A percentile compares a stretch with the other conserved stretches of the same genome.
Evolutionary conservation across 2,329 filamentous ascomycete species (phyloP).

Genomic region (Colletotrichum sp.): DNA sequence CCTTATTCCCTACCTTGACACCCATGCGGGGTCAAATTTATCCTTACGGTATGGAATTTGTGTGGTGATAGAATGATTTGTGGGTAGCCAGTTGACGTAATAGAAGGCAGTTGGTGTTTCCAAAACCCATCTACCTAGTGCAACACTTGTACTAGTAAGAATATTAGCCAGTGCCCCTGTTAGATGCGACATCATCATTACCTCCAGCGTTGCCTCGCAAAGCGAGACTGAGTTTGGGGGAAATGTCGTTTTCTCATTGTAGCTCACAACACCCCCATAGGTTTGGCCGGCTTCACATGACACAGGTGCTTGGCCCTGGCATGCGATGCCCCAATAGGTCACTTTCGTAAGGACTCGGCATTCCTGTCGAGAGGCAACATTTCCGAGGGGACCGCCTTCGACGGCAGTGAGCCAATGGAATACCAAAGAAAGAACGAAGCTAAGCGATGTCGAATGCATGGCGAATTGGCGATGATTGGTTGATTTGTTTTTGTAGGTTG

Average conservation of each 20-base stretch:
- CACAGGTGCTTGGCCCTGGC: not conserved
- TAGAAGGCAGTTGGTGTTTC: not conserved
- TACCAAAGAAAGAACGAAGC: not conserved
- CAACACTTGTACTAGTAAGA: not conserved
- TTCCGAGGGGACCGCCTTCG: not conserved
- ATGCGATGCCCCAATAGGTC: not conserved
- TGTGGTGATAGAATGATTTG: not conserved
- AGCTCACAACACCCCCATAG: not conserved
- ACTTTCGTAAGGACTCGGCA: not conserved
- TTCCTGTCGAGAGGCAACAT: not conserved
- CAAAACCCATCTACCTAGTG: not conserved
- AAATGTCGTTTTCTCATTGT: not conserved
- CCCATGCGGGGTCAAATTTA: not conserved
- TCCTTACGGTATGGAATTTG: not conserved
- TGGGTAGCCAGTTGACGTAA: not conserved
- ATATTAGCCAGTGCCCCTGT: not conserved
- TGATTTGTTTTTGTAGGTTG: not conserved
- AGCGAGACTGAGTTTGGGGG: not conserved
- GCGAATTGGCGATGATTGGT: not conserved
- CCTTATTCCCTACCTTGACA: not conserved
- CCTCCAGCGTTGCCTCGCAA: not conserved
- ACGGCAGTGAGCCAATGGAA: not conserved
- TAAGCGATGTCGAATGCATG: not conserved
- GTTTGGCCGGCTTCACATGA: not conserved
- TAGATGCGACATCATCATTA: not conserved